Conservation (phyloP, 768 basidiomycete species). For the Pulveroboletus sp. region DNA sequence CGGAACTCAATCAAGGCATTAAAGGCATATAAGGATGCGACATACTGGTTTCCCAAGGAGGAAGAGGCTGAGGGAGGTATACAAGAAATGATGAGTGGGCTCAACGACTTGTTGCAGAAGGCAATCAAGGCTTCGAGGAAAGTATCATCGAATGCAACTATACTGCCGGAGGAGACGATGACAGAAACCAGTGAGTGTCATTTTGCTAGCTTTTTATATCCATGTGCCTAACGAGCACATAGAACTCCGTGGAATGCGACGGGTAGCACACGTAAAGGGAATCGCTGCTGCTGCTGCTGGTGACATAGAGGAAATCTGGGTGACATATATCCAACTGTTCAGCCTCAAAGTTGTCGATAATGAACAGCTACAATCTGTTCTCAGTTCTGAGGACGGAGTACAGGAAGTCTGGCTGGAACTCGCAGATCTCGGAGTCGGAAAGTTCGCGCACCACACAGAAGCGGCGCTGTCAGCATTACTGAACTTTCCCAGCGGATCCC, state of each 20-base stretch:
- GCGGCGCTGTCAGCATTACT: neutral
- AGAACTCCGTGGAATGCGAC: neutral
- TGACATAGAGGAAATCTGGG: slow-evolving; percentile 10
- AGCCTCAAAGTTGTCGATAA: neutral
- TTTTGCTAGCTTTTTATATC: neutral
- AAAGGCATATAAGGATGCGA: slow-evolving; percentile 1
- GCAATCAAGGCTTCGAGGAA: slow-evolving; percentile 3
- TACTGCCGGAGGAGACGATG: neutral
- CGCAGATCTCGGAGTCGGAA: slow-evolving; percentile 2
- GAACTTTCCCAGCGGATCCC: neutral
- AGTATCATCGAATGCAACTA: neutral
- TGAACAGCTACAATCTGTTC: neutral
- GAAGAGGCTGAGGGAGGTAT: slow-evolving; percentile 4
- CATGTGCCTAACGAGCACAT: too few relatives aligned
- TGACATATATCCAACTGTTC: slow-evolving; percentile 2
- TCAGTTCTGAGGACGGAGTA: neutral
- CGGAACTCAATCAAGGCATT: neutral
- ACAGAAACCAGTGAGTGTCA: neutral
- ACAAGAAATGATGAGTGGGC: slow-evolving; percentile 5
- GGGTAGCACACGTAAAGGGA: neutral
- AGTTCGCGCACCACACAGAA: neutral
- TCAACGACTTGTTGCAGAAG: neutral
- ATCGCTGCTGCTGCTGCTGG: neutral
- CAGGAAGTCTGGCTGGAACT: neutral
- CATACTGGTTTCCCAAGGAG: slow-evolving; percentile 6